phyloP scores from a whole-genome alignment of 805 yeast genomes.

The Hanseniaspora opuntiae region DNA sequence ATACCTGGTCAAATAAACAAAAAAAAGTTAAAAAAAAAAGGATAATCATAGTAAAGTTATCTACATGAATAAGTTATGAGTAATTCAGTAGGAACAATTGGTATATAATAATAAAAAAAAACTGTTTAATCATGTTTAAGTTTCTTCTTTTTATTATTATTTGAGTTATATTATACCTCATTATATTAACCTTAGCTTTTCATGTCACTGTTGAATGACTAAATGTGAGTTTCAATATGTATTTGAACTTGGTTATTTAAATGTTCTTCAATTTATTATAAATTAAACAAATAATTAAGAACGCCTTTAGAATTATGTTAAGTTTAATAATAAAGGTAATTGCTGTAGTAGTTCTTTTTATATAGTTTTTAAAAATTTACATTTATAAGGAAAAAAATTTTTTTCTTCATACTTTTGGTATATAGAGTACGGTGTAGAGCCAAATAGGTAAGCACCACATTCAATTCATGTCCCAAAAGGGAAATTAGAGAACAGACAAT shows the following conservation, averaged over 20 bases:
- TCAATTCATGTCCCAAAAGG: not conserved
- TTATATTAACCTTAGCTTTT: not conserved
- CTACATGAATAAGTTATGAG: constrained; percentile 28
- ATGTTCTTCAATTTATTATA: too few species aligned
- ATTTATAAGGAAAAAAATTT: not conserved
- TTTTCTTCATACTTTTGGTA: not conserved
- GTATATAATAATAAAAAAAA: constrained; percentile 21
- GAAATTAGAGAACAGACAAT: too few species aligned
- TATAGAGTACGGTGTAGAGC: too few species aligned
- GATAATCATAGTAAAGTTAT: constrained; percentile 25
- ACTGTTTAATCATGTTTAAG: constrained; percentile 5
- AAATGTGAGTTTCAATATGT: too few species aligned
- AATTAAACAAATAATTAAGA: too few species aligned
- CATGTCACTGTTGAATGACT: too few species aligned
- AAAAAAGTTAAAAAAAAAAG: not conserved
- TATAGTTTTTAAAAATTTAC: too few species aligned
- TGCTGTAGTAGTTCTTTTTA: too few species aligned
- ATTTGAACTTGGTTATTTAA: too few species aligned
- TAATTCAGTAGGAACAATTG: constrained; percentile 32
- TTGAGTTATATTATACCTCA: constrained; percentile 11
- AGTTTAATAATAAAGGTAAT: too few species aligned
- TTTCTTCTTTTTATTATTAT: not conserved
- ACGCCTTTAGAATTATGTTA: too few species aligned
- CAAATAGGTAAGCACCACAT: too few species aligned
- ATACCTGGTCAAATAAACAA: not conserved